Conservation (phyloP, 352 stramenopile species). For the Globisporangium perplexum region DNA sequence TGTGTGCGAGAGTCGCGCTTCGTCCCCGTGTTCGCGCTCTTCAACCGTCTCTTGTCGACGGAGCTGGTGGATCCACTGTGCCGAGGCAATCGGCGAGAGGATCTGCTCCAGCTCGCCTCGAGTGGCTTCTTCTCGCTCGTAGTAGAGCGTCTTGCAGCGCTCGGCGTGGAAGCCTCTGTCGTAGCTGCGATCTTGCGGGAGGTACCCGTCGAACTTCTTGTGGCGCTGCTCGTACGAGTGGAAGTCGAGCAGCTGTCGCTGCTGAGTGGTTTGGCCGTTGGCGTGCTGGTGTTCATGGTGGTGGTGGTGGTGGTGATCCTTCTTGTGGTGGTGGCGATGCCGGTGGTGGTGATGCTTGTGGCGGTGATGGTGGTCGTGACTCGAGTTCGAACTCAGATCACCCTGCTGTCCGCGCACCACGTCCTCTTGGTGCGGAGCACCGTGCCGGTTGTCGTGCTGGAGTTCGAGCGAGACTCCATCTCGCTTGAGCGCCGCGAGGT, state of each 20-base stretch:
- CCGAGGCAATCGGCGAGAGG: neutral
- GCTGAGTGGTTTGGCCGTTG: slow-evolving; percentile 12
- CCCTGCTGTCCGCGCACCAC: neutral
- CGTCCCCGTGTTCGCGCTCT: neutral
- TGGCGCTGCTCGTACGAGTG: slow-evolving; percentile 7
- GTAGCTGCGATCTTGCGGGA: slow-evolving; percentile 1
- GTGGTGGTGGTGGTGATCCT: slow-evolving; percentile 14
- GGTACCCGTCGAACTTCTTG: slow-evolving; percentile 1
- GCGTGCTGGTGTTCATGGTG: neutral
- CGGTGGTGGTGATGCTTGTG: slow-evolving; percentile 11
- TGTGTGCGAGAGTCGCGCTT: neutral
- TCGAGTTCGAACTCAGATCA: neutral
- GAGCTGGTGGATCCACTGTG: neutral
- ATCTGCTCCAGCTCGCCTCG: neutral
- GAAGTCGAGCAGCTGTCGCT: slow-evolving; percentile 1
- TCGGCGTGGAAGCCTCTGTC: neutral
- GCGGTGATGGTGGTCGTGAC: slow-evolving; percentile 11
- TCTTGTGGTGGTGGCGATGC: slow-evolving; percentile 8
- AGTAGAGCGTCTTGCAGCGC: slow-evolving; percentile 1
- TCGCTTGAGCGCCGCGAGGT: slow-evolving; percentile 1
- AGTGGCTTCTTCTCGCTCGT: neutral
- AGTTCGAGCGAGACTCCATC: slow-evolving; percentile 4
- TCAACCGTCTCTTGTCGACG: neutral
- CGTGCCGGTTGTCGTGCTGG: neutral
- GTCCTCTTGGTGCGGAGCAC: neutral